Conservation (phyloP, 805 yeast species). For the Yamadazyma sp. region DNA sequence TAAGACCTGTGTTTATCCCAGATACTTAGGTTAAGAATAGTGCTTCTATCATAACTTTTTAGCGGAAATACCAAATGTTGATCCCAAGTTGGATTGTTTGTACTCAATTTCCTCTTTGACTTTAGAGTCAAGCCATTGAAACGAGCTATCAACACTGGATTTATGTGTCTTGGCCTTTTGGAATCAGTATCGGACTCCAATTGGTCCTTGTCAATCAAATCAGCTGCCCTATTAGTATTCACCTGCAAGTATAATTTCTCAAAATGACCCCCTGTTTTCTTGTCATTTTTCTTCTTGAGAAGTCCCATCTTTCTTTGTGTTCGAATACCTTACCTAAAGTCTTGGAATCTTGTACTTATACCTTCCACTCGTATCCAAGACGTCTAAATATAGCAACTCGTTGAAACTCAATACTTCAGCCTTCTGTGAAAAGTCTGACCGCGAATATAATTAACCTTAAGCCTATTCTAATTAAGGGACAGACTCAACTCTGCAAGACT, state of each 20-base stretch:
- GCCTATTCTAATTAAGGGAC: too few relatives aligned
- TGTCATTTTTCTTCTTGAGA: too few relatives aligned
- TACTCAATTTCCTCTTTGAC: slow-evolving; percentile 28
- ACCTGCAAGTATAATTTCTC: slow-evolving; percentile 19
- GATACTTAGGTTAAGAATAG: slow-evolving; percentile 29
- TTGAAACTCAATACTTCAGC: too few relatives aligned
- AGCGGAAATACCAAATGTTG: slow-evolving; percentile 30
- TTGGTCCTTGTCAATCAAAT: slow-evolving; percentile 20
- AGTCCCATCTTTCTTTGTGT: too few relatives aligned
- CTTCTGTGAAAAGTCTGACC: too few relatives aligned
- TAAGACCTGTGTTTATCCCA: slow-evolving; percentile 40
- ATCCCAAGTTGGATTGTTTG: slow-evolving; percentile 42
- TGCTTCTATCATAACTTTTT: slow-evolving; percentile 24
- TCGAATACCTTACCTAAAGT: too few relatives aligned
- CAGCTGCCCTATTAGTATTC: slow-evolving; percentile 39
- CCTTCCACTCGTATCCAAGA: too few relatives aligned
- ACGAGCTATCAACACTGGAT: slow-evolving; percentile 36
- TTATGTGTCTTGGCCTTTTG: slow-evolving; percentile 13
- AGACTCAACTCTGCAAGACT: too few relatives aligned
- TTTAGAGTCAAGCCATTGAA: slow-evolving; percentile 27
- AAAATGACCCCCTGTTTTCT: too few relatives aligned
- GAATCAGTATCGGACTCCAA: slow-evolving; percentile 4
- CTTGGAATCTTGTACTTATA: too few relatives aligned
- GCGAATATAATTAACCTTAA: too few relatives aligned
- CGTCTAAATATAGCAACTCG: too few relatives aligned